Conservation (phyloP, 2,329 filamentous ascomycete species). For the Beauveria australis region DNA sequence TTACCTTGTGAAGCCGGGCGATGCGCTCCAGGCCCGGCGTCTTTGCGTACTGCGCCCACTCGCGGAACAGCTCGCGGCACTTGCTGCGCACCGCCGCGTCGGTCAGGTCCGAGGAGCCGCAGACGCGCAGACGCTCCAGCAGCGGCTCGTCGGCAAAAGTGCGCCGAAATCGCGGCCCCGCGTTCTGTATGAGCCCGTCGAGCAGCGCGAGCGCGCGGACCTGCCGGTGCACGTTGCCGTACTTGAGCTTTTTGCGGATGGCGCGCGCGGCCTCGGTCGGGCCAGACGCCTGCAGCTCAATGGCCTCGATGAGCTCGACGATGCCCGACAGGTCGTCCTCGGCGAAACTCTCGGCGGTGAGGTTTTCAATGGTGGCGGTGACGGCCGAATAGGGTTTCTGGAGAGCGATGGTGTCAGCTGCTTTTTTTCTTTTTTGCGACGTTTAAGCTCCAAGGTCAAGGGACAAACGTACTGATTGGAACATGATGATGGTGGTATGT, state of each 20-base stretch:
- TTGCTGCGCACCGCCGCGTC: constrained; percentile 82
- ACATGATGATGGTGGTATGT: background rate
- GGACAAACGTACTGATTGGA: background rate
- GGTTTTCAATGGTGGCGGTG: constrained; percentile 81
- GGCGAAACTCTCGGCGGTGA: constrained; percentile 83
- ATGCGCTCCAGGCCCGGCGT: constrained; percentile 74
- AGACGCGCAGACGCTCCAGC: constrained; percentile 81
- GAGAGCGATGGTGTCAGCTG: background rate
- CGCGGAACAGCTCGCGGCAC: constrained; percentile 75
- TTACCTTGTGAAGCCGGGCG: constrained; percentile 64
- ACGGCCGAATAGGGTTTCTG: constrained; percentile 86
- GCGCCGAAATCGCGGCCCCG: constrained; percentile 77
- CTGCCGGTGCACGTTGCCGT: constrained; percentile 89
- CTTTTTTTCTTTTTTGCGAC: background rate
- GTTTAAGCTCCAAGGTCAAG: no score
- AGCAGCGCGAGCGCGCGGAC: constrained; percentile 80
- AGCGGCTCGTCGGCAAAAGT: constrained; percentile 85
- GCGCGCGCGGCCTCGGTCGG: constrained; percentile 85
- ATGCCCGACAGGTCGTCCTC: constrained; percentile 89
- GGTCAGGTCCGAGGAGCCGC: constrained; percentile 75
- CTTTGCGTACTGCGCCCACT: constrained; percentile 82
- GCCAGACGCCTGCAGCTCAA: constrained; percentile 79
- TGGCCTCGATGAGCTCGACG: constrained; percentile 87
- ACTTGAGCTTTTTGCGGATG: constrained; percentile 96
- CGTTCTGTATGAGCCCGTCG: constrained; percentile 91